Evolutionary conservation across 441 rosid genomes (phyloP).

Genomic region (Breynia disticha): DNA sequence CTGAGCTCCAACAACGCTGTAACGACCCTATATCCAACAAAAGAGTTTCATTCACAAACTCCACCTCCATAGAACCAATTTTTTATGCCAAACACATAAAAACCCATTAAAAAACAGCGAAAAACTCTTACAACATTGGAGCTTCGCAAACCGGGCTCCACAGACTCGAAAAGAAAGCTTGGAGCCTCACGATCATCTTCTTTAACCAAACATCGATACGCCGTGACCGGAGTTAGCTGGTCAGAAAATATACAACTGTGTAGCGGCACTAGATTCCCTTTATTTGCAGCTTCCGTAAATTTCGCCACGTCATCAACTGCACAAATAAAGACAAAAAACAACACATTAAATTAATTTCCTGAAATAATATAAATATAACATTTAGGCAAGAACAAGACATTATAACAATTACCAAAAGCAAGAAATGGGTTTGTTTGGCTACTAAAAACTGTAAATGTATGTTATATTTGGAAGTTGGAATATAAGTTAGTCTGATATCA

Average conservation of each 20-base stretch:
- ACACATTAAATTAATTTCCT: neutral
- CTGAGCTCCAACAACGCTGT: constrained; percentile 76
- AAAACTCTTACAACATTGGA: constrained; percentile 47
- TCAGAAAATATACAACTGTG: constrained; percentile 73
- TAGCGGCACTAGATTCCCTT: constrained; percentile 59
- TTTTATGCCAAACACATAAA: neutral
- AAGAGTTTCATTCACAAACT: constrained; percentile 6
- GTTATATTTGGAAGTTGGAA: too few relatives aligned
- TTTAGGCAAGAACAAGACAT: neutral
- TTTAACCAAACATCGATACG: constrained; percentile 78
- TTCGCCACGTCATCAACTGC: constrained; percentile 34
- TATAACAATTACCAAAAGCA: neutral
- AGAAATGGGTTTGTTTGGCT: too few relatives aligned
- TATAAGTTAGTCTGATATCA: too few relatives aligned
- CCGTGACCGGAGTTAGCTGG: constrained; percentile 81
- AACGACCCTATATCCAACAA: constrained; percentile 48
- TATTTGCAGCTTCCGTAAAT: constrained; percentile 50
- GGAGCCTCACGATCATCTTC: constrained; percentile 89
- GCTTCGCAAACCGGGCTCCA: constrained; percentile 51
- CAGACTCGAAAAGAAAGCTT: constrained; percentile 80
- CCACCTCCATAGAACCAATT: neutral
- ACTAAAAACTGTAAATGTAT: too few relatives aligned
- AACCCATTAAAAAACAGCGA: neutral
- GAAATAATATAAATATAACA: too few relatives aligned
- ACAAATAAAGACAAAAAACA: constrained; percentile 7